Evolutionary conservation across 495 filamentous ascomycete genomes (phyloP).

Genomic region (Xylaria bambusicola): DNA sequence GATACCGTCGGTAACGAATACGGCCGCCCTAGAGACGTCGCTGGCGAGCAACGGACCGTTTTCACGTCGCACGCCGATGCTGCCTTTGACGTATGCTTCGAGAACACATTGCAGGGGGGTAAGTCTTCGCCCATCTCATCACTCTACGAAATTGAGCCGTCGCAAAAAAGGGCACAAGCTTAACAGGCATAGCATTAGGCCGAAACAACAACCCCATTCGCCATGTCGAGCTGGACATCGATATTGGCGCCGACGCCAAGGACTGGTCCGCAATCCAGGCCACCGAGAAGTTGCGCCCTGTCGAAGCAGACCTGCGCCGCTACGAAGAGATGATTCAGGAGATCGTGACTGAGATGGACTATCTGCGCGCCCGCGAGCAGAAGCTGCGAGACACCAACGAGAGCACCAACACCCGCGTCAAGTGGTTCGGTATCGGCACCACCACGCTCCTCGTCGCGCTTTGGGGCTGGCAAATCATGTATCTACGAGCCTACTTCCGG

Average conservation of each 20-base stretch:
- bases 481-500: slow-evolving; percentile 96
- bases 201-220: slow-evolving; percentile 63
- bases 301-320: slow-evolving; percentile 92
- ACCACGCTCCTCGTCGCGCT: slow-evolving; percentile 90
- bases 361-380: slow-evolving; percentile 87
- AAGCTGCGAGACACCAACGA: slow-evolving; percentile 97
- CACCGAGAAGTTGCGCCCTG: slow-evolving; percentile 94
- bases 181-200: slow-evolving; percentile 36
- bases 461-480: slow-evolving; percentile 96
- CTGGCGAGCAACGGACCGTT: slow-evolving; percentile 87
- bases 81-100: slow-evolving; percentile 96
- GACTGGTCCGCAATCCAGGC: slow-evolving; percentile 98
- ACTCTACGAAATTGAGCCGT: slow-evolving; percentile 6
- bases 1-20: slow-evolving; percentile 96
- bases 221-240: slow-evolving; percentile 92
- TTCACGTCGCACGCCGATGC: slow-evolving; percentile 95
- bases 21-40: slow-evolving; percentile 84
- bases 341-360: slow-evolving; percentile 87
- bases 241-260: slow-evolving; percentile 97
- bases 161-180: slow-evolving; percentile 34
- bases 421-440: slow-evolving; percentile 96
- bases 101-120: slow-evolving; percentile 78
- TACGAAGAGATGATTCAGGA: slow-evolving; percentile 86
- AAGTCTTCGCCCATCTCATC: slow-evolving; percentile 36
- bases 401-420: slow-evolving; percentile 97